phyloP scores from a whole-genome alignment of 2,329 filamentous ascomycete genomes.

The Penicillium paneum region DNA sequence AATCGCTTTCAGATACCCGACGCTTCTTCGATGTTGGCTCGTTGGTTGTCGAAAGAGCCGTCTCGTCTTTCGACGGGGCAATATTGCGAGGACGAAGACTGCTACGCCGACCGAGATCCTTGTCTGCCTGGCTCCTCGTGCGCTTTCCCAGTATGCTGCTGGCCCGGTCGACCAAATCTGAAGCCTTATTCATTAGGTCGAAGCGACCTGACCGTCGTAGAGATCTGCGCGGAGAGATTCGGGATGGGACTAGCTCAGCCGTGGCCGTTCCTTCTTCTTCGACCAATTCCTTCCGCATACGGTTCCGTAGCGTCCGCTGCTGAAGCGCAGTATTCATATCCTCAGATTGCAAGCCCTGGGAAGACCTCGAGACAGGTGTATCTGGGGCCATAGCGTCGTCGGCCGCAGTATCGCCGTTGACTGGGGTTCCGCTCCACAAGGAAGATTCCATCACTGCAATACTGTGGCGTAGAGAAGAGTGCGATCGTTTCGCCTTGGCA shows the following conservation, averaged over 20 bases:
- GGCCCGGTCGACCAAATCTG: conserved; percentile 49
- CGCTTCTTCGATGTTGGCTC: conserved; percentile 41
- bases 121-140: conserved; percentile 54
- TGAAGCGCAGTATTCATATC: conserved; percentile 27
- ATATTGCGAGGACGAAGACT: conserved; percentile 55
- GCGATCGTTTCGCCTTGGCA: conserved; percentile 33
- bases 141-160: conserved; percentile 59
- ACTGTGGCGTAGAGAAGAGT: conserved; percentile 40
- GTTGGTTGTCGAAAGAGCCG: not conserved
- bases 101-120: conserved; percentile 55
- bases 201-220: conserved; percentile 45
- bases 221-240: conserved; percentile 28
- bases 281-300: conserved; percentile 29
- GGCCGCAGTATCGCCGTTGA: conserved; percentile 15
- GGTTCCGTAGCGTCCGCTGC: conserved; percentile 32
- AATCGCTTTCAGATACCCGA: conserved; percentile 41
- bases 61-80: conserved; percentile 26
- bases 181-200: conserved; percentile 41
- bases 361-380: conserved; percentile 37
- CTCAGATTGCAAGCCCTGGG: conserved; percentile 26
- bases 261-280: conserved; percentile 27
- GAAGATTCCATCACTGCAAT: conserved; percentile 41
- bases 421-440: conserved; percentile 27
- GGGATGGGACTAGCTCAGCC: conserved; percentile 19
- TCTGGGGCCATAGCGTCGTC: conserved; percentile 31